Base-by-base conservation (phyloP, 2,329 filamentous ascomycete genomes). In the Lasiodiplodia gonubiensis region DNA sequence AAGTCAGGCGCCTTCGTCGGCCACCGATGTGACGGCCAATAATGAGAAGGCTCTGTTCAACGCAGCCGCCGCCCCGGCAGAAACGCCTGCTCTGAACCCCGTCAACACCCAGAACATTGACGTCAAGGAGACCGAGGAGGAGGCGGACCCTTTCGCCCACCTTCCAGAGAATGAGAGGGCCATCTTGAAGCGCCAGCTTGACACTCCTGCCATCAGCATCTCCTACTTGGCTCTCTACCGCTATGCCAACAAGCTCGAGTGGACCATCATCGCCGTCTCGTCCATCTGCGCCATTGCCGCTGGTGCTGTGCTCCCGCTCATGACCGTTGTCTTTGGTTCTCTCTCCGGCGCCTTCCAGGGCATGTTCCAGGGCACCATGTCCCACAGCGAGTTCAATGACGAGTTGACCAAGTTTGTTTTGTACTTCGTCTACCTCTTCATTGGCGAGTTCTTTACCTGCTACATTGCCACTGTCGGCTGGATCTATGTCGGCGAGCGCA, bases 401-500 rank as follows among this genome's bases (percentile, higher is more conserved):
- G 16, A 69, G 21, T 59, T 72, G 11, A 35, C 46, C 10, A 37
- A 67, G 27, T 67, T 51, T 21, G 66, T 69, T 39, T 65, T 75
- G 18, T 75, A 74, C 54, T 75, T 74, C 37, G 60, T 75, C 12
- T 75, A 75, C 57, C 66, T 75, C 14, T 72, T 69, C 21, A 68
- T 72, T 23, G 71, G 69, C 46, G 64, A 70, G 59, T 72, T 70
- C 48, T 51, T 71, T 1, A 69, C 69, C 35, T 64, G 33, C n/a
- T 80, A 78, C 67, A 72, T 96, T 68, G 86, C 88, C 27, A 97
- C 94, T 0, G 89, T 96, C 21, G 92, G 92, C 23, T 97, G 96
- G 81, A 97, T 97, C 72, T 97, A 83, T 67, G 79, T 80, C 1
- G 83, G 83, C 39, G 83, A 85, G 68, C 78, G 81, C 35, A 83